Conservation (phyloP, 805 yeast species). For the Candida patagonica region DNA sequence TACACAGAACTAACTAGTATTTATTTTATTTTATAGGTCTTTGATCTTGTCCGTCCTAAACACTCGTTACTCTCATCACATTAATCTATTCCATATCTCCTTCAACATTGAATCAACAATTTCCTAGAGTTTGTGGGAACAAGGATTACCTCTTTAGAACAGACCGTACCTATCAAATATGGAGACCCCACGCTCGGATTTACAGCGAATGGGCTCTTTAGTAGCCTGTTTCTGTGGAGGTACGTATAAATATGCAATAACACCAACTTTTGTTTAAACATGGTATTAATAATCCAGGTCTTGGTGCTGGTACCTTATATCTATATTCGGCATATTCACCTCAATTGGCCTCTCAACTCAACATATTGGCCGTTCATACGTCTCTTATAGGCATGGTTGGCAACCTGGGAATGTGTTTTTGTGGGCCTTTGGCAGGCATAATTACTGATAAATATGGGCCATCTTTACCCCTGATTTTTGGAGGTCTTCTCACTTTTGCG, state of each 20-base stretch:
- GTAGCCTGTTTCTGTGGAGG: constrained; percentile 7
- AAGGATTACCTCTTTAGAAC: too few relatives aligned
- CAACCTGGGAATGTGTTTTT: constrained; percentile 50
- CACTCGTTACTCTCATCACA: too few relatives aligned
- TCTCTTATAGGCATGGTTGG: constrained; percentile 61
- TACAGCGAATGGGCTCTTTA: constrained; percentile 4
- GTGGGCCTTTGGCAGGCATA: constrained; percentile 62
- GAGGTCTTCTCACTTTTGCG: constrained; percentile 37
- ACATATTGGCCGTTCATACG: constrained; percentile 52
- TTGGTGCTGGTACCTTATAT: constrained; percentile 67
- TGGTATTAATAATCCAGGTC: constrained; percentile 29
- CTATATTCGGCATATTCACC: constrained; percentile 72
- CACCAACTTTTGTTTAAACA: background rate
- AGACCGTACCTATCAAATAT: too few relatives aligned
- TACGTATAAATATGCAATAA: background rate
- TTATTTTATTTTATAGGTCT: too few relatives aligned
- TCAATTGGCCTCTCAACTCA: constrained; percentile 52
- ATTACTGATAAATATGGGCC: constrained; percentile 59
- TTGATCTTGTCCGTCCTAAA: too few relatives aligned
- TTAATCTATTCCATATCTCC: too few relatives aligned
- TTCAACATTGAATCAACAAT: too few relatives aligned
- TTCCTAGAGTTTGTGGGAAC: too few relatives aligned
- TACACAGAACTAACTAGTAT: too few relatives aligned
- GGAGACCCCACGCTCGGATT: too few relatives aligned
- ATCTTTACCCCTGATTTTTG: constrained; percentile 36